A percentile compares a stretch with the other conserved stretches of the same genome.
Evolutionary conservation across 495 filamentous ascomycete genomes (phyloP).

Genomic region (Chaetomium cochliodes): DNA sequence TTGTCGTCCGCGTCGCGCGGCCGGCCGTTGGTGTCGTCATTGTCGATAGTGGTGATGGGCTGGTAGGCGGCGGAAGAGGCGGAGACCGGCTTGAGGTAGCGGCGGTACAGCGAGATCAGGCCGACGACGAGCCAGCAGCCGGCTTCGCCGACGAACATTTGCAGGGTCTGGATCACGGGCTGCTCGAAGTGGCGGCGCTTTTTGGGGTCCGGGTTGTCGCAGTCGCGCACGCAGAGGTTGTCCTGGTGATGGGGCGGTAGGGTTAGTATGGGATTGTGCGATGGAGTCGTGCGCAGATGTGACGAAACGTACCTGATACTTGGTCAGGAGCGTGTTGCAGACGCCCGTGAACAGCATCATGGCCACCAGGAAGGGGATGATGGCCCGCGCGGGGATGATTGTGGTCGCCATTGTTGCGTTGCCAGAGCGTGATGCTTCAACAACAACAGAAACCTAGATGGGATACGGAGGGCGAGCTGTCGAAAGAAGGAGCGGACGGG

Average conservation of each 20-base stretch:
- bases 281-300: too few species aligned
- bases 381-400: constrained; percentile 48
- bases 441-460: too few species aligned
- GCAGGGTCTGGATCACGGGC: constrained; percentile 90
- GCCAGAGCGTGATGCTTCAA: background rate
- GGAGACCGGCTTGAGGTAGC: constrained; percentile 43
- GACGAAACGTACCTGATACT: constrained; percentile 70
- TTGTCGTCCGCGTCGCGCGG: constrained; percentile 36
- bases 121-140: constrained; percentile 88
- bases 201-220: constrained; percentile 69
- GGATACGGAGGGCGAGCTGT: background rate
- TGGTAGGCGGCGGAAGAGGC: constrained; percentile 55
- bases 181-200: constrained; percentile 77
- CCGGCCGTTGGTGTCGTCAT: constrained; percentile 32
- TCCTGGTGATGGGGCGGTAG: constrained; percentile 60
- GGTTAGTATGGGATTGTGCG: constrained; percentile 1
- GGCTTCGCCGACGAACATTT: constrained; percentile 94
- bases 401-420: constrained; percentile 38
- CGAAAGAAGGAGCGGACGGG: background rate
- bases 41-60: constrained; percentile 50
- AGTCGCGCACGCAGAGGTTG: constrained; percentile 92
- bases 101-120: constrained; percentile 59
- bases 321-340: constrained; percentile 95
- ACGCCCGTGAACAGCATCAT: constrained; percentile 92
- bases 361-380: constrained; percentile 78